Evolutionary conservation across 2,329 filamentous ascomycete genomes (phyloP).

Genomic region (Calonectria naviculata): DNA sequence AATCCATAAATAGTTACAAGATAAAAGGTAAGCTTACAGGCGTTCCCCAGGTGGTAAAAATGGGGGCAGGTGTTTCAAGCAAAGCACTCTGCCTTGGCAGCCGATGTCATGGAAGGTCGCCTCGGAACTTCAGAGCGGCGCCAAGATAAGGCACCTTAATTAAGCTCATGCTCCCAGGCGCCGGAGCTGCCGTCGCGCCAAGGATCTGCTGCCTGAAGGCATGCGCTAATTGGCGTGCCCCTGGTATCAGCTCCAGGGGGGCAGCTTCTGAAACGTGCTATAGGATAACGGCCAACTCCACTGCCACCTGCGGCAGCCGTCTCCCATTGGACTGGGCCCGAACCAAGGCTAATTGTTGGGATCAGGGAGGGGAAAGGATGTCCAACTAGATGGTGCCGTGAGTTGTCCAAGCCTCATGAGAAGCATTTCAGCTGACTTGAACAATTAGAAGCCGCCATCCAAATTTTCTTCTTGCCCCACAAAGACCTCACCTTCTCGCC

Average conservation of each 20-base stretch:
- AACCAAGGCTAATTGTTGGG: background rate
- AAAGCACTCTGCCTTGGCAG: conserved; percentile 12
- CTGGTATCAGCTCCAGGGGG: conserved; percentile 10
- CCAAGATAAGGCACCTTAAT: background rate
- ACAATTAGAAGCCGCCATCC: background rate
- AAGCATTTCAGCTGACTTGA: background rate
- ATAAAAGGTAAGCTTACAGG: background rate
- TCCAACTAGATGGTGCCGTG: background rate
- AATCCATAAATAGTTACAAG: background rate
- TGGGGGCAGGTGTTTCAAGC: conserved; percentile 35
- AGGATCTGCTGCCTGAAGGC: background rate
- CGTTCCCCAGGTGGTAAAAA: conserved; percentile 20
- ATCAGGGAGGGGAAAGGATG: background rate
- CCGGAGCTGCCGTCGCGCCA: background rate
- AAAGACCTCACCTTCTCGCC: background rate
- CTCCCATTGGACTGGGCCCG: conserved; percentile 8
- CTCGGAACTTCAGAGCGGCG: background rate
- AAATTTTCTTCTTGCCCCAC: background rate
- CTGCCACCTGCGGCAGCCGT: background rate
- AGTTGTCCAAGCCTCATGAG: background rate
- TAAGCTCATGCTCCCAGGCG: conserved; percentile 16
- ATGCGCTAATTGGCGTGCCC: conserved; percentile 11
- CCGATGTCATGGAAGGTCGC: background rate
- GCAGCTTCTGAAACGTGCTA: conserved; percentile 20
- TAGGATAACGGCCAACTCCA: background rate